Evolutionary conservation across 768 basidiomycete species (phyloP).

Genomic region (Termitomyces sp.): DNA sequence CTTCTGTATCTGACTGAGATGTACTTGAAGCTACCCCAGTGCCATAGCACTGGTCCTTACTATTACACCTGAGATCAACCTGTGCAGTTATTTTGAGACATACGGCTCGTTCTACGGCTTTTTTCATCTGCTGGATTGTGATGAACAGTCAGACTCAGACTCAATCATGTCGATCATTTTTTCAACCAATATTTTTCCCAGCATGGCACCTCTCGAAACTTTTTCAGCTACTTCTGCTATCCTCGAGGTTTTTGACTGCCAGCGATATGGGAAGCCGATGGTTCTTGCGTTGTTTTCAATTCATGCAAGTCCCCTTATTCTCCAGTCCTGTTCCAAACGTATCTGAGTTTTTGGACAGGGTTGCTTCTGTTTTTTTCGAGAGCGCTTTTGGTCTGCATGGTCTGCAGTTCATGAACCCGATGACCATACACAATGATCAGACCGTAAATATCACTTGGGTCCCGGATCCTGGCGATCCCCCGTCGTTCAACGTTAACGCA

Average conservation of each 20-base stretch:
- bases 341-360: background rate
- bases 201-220: background rate
- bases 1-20: too few relatives aligned
- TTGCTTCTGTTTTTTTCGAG: background rate
- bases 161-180: background rate
- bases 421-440: background rate
- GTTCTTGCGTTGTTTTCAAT: background rate
- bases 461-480: background rate
- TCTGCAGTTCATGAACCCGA: background rate
- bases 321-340: background rate
- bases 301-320: background rate
- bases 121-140: background rate
- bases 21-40: too few relatives aligned
- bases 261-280: background rate
- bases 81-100: background rate
- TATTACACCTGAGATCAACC: background rate
- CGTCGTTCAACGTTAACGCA: conserved; percentile 1
- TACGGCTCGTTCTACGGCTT: background rate
- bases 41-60: too few relatives aligned
- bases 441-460: conserved; percentile 1
- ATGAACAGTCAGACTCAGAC: background rate
- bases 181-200: background rate
- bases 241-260: background rate
- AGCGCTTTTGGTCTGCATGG: background rate
- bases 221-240: background rate